Base-by-base conservation (phyloP, 257 asterid genomes). In the Solanum etuberosum region DNA sequence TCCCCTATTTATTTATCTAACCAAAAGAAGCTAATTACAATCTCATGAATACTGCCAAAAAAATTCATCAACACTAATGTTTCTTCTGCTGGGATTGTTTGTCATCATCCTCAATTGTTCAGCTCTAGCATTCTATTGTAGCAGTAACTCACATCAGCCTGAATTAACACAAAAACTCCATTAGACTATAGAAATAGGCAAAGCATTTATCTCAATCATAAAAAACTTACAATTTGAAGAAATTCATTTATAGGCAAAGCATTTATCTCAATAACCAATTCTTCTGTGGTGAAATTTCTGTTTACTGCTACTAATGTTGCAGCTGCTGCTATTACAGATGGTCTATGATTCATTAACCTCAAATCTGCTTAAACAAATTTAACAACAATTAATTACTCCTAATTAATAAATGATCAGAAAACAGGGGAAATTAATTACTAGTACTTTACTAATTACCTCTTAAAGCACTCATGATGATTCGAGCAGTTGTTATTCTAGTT, bases 261-360 rank as follows among this genome's bases (percentile, higher is more conserved):
- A 40, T 87, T 83, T 57, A 93, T 88, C 88, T 78, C 90, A 59
- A 82, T 86, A 85, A 73, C 90, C 89, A 94, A 70, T 16, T 89
- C 88, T 40, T 91, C 88, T 88, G 85, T 90, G 1, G 88, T 88
- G 87, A 92, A 90, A 23, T 80, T 83, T 80, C 86, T 89, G 91
- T 93, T 92, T 89, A 92, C 4, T 67, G 87, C 91, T 84, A 91
- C 34, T 89, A 94, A 91, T 89, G 95, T 90, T 67, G 97, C 97
- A 37, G 98, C 94, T 88, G 95, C 97, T 81, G 96, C 96, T 78
- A 93, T 86, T 65, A 92, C 91, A 73, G 96, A 93, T 86, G 95
- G 88, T 59, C 83, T 89, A 43, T 88, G 18, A 35, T 90, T 86
- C 91, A 92, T 87, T 83, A 90, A 84, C 42, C 92, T 88, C 51